Percentiles rank a stretch among this genome's conserved stretches.
These are phyloP conservation scores for Porphyrellus cyaneotinctus DNA, from an alignment of 768 basidiomycete genomes.

Conservation along the genomic window DNA sequence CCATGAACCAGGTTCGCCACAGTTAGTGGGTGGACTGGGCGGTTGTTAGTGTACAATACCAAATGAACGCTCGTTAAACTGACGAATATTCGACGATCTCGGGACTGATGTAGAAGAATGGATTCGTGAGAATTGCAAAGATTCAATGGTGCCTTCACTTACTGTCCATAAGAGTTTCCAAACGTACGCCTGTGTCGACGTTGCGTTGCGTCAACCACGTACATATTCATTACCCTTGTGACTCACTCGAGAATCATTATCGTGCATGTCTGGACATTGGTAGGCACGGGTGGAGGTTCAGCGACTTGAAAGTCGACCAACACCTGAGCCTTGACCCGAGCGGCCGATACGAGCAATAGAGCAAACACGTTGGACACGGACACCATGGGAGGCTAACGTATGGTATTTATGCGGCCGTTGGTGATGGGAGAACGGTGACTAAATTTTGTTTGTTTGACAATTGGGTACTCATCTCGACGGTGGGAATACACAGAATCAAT, in stretches of 20 bases:
- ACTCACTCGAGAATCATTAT: constrained; percentile 59
- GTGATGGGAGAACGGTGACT: neutral
- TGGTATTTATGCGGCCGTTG: constrained; percentile 5
- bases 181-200: constrained; percentile 54
- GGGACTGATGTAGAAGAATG: constrained; percentile 36
- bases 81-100: constrained; percentile 63
- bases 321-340: constrained; percentile 22
- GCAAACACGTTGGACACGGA: constrained; percentile 8
- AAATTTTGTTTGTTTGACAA: no score
- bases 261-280: constrained; percentile 57
- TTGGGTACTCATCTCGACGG: no score
- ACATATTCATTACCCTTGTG: neutral
- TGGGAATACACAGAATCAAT: no score
- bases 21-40: constrained; percentile 64
- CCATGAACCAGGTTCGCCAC: constrained; percentile 69
- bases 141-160: constrained; percentile 22
- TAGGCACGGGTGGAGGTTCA: constrained; percentile 68
- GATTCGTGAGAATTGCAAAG: neutral
- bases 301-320: constrained; percentile 68
- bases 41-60: neutral
- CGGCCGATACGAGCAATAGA: constrained; percentile 10
- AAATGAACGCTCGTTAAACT: constrained; percentile 13
- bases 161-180: constrained; percentile 68
- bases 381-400: constrained; percentile 20
- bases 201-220: neutral